phyloP scores from a whole-genome alignment of 352 stramenopile genomes.

The Pythium pectinolyticum region DNA sequence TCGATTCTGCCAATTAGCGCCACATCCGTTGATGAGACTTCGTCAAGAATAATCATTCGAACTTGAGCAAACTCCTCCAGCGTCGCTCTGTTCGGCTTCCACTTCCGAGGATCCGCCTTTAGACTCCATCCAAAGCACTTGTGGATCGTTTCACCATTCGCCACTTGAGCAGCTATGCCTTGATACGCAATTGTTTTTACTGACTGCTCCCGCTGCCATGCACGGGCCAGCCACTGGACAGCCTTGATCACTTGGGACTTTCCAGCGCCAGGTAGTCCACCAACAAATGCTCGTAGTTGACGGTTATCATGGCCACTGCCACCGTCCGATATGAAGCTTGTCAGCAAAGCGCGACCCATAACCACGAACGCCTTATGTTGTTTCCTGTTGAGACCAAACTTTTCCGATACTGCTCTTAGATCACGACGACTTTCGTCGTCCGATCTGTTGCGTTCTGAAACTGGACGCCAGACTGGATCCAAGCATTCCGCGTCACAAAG shows the following conservation, averaged over 20 bases:
- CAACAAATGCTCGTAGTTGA: background rate
- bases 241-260: background rate
- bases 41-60: constrained; percentile 24
- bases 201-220: background rate
- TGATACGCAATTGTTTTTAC: background rate
- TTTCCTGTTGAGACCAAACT: background rate
- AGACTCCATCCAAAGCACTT: constrained; percentile 23
- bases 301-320: background rate
- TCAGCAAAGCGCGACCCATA: background rate
- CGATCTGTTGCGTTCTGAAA: background rate
- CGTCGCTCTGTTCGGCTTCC: constrained; percentile 10
- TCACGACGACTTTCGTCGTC: background rate
- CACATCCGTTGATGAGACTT: constrained; percentile 23
- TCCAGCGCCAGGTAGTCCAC: background rate
- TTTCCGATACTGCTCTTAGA: background rate
- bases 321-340: too few relatives aligned
- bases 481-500: background rate
- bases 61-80: constrained; percentile 14
- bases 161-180: background rate
- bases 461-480: background rate
- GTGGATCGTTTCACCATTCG: background rate
- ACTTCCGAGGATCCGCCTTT: constrained; percentile 2
- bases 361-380: background rate
- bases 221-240: background rate
- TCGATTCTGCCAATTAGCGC: constrained; percentile 16